Base-by-base conservation (phyloP, 2,329 filamentous ascomycete genomes). In the Fonsecaea erecta region DNA sequence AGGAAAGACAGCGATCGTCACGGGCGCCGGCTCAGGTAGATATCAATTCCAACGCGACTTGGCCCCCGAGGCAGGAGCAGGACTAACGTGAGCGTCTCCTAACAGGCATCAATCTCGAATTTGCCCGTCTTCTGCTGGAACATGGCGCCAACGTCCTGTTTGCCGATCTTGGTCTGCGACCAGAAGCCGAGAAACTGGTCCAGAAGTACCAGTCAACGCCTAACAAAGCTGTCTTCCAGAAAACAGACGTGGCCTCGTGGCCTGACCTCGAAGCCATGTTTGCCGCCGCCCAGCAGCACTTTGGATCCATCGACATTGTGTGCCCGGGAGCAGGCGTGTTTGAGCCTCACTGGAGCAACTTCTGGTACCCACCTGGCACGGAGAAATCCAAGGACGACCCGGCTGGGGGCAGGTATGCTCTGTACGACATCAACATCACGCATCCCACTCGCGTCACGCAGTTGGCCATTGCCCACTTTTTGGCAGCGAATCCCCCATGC, bases 391-490 rank as follows among this genome's bases (percentile, higher is more conserved):
- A 73, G 48, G 82, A 84, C 68, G 69, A 75, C 8, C 73, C 70
- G 0, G 65, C 74, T 37, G 74, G 77, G 3, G 78, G 77, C 26
- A 75, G 79, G 61, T 84, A 83, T 68, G 77, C 77, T 30, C 48
- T 76, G 55, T 55, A 84, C 21, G 82, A 84, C 64, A 83, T 84
- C 73, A 84, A 84, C 65, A 64, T 85, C 56, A 81, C 79, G 0
- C 83, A 84, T 70, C 83, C 83, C 0, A 84, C 84, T 68, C 81
- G 82, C 51, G 75, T 78, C 9, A 84, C 82, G 1, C 82, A 84
- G 66, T 73, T 84, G 18, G 82, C 82, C 3, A 80, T 84, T 51
- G 75, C 78, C 2, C 78, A 83, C 69, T 84, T 83, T 71, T 73
- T 82, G n/a, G 73, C 68, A 52, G 72, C 71, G 55, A 72, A 74